Evolutionary conservation across 139 green algal species (phyloP), one percentile per base, ranked within the genome.

Genomic region (Nannochloris sp.): DNA sequence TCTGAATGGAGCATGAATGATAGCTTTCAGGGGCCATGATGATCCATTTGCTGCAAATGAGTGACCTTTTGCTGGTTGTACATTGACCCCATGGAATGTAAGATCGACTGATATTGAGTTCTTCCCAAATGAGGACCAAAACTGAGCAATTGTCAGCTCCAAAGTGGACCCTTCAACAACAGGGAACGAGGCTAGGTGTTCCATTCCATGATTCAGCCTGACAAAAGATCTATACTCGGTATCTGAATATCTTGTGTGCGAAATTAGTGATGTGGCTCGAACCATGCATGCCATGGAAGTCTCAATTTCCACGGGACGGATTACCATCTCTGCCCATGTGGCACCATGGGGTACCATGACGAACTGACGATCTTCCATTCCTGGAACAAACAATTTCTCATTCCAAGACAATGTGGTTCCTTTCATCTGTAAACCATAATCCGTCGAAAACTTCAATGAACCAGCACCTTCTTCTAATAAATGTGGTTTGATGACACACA

Each of bases 111-210:
- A 58, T n/a, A 87, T 44, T 5, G 19, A 36, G 31, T 57, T 66
- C 3, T 43, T 60, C 1, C 81, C 76, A 16, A 67, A 61, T 62
- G 65, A 66, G 68, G 60, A 86, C 88, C 88, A 95, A 53, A 88
- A 88, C 73, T 93, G 86, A 18, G 79, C 82, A 37, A 95, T 44
- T 0, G 87, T 91, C 6, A 95, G 37, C 76, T 96, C 89, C 55
- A 95, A 67, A 1, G 84, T 91, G 50, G 54, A 36, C 10, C 78
- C 83, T 1, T 46, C 66, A 1, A 73, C 57, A 44, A 93, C 85
- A 7, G 57, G 40, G 58, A 80, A 79, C 11, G 37, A 18, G 1
- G 68, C 19, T 3, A 7, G 19, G 10, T 19, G 15, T 46, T 76
- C 66, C 34, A 48, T 16, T 59, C 31, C 46, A 16, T 11, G 46